Evolutionary conservation across 768 basidiomycete genomes (phyloP).

Genomic region (Favolaschia claudopus): DNA sequence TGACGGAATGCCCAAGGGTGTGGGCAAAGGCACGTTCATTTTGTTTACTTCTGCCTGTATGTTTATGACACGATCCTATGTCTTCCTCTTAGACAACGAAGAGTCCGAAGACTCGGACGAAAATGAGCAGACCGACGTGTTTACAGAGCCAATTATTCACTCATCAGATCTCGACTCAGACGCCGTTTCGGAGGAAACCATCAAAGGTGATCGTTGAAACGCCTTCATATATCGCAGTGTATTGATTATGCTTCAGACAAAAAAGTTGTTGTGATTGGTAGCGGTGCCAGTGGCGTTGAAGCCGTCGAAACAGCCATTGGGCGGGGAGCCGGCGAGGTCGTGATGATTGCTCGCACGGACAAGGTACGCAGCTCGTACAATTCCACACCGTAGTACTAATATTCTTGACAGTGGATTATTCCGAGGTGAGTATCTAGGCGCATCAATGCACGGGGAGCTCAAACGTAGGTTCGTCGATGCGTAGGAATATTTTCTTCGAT

Average conservation of each 20-base stretch:
- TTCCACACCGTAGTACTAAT: neutral
- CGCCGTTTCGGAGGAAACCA: constrained; percentile 32
- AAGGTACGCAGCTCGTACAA: constrained; percentile 25
- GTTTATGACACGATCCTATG: neutral
- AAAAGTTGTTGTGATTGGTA: constrained; percentile 54
- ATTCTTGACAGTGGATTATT: constrained; percentile 49
- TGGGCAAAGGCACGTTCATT: constrained; percentile 11
- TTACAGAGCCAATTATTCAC: constrained; percentile 49
- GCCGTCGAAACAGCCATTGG: constrained; percentile 40
- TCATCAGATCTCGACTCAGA: constrained; percentile 55
- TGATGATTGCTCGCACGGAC: constrained; percentile 53
- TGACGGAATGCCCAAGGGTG: constrained; percentile 50
- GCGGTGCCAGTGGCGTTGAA: constrained; percentile 56
- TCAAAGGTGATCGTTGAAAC: constrained; percentile 19
- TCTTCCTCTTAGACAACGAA: neutral
- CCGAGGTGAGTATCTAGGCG: constrained; percentile 28
- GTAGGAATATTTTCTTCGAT: constrained; percentile 54
- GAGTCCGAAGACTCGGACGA: neutral
- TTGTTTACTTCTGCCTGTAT: neutral
- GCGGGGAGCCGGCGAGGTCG: constrained; percentile 36
- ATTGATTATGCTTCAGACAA: constrained; percentile 35
- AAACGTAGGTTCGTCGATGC: constrained; percentile 5
- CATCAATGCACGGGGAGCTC: neutral
- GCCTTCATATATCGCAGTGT: neutral
- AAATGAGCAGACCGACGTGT: constrained; percentile 35